These are phyloP conservation scores for Rhexocercosporidium sp. DNA, from an alignment of 2,329 filamentous ascomycete genomes.

Conservation along the genomic window DNA sequence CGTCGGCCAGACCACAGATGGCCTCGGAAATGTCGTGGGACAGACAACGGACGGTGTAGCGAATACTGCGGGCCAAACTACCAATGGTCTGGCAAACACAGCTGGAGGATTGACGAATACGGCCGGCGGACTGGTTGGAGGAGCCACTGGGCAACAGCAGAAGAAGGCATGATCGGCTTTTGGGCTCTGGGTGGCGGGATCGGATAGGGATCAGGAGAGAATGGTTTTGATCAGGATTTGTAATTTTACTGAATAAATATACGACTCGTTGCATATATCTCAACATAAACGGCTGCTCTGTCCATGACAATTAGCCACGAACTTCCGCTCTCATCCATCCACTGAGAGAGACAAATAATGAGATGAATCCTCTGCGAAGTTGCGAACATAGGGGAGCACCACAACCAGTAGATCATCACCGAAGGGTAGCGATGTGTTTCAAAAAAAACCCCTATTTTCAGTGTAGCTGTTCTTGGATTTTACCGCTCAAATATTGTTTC, in stretches of 20 bases:
- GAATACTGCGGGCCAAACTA: conserved; percentile 30
- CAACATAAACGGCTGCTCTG: no score
- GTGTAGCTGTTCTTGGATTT: no score
- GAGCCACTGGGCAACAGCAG: conserved; percentile 10
- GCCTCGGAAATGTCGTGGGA: conserved; percentile 43
- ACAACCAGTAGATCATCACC: no score
- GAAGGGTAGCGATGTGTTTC: no score
- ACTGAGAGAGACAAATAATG: no score
- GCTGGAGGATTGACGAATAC: conserved; percentile 23
- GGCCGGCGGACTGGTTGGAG: conserved; percentile 4
- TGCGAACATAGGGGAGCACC: no score
- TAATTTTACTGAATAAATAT: neutral
- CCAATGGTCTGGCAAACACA: conserved; percentile 27
- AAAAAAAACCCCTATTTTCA: no score
- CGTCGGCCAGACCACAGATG: conserved; percentile 40
- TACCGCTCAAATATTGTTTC: neutral
- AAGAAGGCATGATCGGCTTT: neutral
- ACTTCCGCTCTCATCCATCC: no score
- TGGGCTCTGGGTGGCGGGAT: no score
- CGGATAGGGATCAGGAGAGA: neutral
- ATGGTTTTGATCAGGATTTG: neutral
- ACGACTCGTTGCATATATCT: no score
- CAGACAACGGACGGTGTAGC: conserved; percentile 35
- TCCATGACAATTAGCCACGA: no score
- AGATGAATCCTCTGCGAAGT: no score